phyloP scores from a whole-genome alignment of 805 yeast species.

The Nakazawaea anatomiae region DNA sequence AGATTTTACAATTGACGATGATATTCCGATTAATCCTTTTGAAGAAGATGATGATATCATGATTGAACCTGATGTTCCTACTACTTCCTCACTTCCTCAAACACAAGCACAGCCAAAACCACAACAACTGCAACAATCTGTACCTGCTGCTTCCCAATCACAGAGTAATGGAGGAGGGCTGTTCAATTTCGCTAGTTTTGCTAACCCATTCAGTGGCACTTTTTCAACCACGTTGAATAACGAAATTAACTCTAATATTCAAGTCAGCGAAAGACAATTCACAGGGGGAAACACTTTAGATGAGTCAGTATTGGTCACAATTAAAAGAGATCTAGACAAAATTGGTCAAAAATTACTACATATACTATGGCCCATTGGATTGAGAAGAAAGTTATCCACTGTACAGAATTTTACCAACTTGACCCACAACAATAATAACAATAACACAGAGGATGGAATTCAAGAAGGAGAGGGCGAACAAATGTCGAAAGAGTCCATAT shows the following conservation, averaged over 20 bases:
- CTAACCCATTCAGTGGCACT: constrained; percentile 24
- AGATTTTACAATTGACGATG: constrained; percentile 17
- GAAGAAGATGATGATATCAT: constrained; percentile 27
- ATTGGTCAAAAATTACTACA: constrained; percentile 28
- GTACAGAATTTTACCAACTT: constrained; percentile 19
- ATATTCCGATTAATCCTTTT: constrained; percentile 9
- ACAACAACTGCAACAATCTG: not conserved
- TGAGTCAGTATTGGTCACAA: constrained; percentile 46
- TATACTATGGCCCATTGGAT: constrained; percentile 30
- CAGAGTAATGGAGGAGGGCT: constrained; percentile 6
- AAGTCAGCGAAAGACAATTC: constrained; percentile 41
- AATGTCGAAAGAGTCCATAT: constrained; percentile 26
- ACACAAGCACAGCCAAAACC: not conserved
- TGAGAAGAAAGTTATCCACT: constrained; percentile 22
- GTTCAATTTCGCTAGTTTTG: constrained; percentile 26
- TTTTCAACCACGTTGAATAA: constrained; percentile 14
- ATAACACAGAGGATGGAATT: constrained; percentile 11
- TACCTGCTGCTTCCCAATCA: not conserved
- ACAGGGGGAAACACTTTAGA: constrained; percentile 54
- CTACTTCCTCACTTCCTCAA: not conserved
- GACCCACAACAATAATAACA: constrained; percentile 1
- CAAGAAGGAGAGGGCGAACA: constrained; percentile 21
- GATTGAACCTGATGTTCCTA: constrained; percentile 25
- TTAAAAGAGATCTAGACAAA: constrained; percentile 28
- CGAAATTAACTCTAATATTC: constrained; percentile 24